Percentiles rank a stretch among this genome's conserved stretches.
Evolutionary conservation across 2,329 filamentous ascomycete genomes (phyloP).

Genomic region (Ophiostoma montium): DNA sequence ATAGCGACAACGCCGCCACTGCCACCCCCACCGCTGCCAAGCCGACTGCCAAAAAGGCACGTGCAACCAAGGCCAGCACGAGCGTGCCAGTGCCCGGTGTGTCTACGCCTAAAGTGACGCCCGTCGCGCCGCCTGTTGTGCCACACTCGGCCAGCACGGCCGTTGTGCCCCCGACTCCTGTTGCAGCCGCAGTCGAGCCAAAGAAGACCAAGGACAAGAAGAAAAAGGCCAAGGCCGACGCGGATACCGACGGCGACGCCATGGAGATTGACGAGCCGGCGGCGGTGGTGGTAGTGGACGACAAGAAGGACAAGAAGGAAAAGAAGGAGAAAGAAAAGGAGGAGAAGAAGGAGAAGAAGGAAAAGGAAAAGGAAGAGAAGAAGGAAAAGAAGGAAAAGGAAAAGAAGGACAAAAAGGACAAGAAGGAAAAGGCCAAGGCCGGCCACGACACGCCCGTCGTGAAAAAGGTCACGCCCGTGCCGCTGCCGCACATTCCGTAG

Average conservation of each 20-base stretch:
- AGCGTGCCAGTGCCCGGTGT: neutral
- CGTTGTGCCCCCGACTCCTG: neutral
- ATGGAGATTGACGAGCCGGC: slow-evolving; percentile 1
- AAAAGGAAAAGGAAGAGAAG: slow-evolving; percentile 4
- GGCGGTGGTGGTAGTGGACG: no score
- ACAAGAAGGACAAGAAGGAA: neutral
- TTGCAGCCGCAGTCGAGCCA: slow-evolving; percentile 11
- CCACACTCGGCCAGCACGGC: neutral
- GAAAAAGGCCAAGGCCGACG: slow-evolving; percentile 6
- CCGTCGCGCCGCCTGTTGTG: neutral
- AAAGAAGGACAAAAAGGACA: slow-evolving; percentile 10
- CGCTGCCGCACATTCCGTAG: slow-evolving; percentile 8
- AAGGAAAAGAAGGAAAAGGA: slow-evolving; percentile 5
- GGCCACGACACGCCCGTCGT: neutral
- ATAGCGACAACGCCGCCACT: neutral
- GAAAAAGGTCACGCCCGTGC: slow-evolving; percentile 13
- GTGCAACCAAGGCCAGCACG: neutral
- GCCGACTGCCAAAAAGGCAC: neutral
- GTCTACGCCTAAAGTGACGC: neutral
- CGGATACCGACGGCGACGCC: neutral
- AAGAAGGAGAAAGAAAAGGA: slow-evolving; percentile 4
- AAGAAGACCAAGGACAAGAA: slow-evolving; percentile 20
- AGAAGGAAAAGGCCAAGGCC: slow-evolving; percentile 6
- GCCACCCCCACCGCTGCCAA: neutral
- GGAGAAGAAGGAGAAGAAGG: slow-evolving; percentile 6